phyloP scores from a whole-genome alignment of 257 asterid genomes.

The Paraleonurus japonicus region DNA sequence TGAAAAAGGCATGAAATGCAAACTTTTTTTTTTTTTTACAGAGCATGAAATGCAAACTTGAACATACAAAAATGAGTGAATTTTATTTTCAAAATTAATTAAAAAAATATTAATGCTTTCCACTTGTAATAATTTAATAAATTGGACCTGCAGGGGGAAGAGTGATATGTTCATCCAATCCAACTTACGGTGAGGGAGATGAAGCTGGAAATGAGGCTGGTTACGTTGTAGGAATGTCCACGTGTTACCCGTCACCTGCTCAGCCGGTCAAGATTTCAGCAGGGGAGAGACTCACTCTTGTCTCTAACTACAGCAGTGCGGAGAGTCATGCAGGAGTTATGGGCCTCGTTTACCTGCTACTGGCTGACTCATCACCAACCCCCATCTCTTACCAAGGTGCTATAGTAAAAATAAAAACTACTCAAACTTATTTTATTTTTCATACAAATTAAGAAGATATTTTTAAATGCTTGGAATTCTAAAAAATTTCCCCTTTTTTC shows the following conservation, averaged over 20 bases:
- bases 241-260: slow-evolving; percentile 76
- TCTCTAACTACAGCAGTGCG: slow-evolving; percentile 54
- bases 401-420: too few relatives aligned
- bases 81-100: neutral
- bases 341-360: slow-evolving; percentile 71
- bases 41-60: too few relatives aligned
- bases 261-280: slow-evolving; percentile 50
- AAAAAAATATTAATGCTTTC: too few relatives aligned
- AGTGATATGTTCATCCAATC: slow-evolving; percentile 58
- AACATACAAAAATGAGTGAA: too few relatives aligned
- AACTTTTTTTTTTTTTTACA: too few relatives aligned
- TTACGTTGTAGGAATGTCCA: slow-evolving; percentile 70
- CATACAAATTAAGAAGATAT: too few relatives aligned
- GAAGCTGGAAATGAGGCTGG: slow-evolving; percentile 81
- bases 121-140: neutral
- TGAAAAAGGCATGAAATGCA: too few relatives aligned
- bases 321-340: slow-evolving; percentile 63
- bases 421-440: too few relatives aligned
- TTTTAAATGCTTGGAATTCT: too few relatives aligned
- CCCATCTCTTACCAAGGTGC: neutral
- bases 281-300: slow-evolving; percentile 61
- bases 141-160: too few relatives aligned
- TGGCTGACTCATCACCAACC: slow-evolving; percentile 42
- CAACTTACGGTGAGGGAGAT: slow-evolving; percentile 56
- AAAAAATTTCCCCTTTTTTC: too few relatives aligned